phyloP scores from a whole-genome alignment of 2,329 filamentous ascomycete species.

The Aspergillus floridensis region DNA sequence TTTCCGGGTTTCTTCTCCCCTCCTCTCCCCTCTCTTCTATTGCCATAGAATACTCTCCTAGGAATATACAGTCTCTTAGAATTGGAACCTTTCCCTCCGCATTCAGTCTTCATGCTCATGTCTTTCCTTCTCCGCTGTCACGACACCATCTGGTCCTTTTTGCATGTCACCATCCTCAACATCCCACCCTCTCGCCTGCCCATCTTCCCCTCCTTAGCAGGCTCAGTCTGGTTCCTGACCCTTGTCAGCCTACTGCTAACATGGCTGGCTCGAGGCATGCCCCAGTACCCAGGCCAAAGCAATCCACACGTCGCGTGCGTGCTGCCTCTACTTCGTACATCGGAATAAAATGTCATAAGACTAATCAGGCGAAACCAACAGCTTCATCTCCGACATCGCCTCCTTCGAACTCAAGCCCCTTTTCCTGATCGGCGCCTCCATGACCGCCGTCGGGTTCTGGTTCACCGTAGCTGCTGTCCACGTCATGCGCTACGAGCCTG shows the following conservation, averaged over 20 bases:
- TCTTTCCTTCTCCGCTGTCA: conserved; percentile 12
- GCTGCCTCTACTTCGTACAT: not conserved
- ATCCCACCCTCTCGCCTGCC: conserved; percentile 21
- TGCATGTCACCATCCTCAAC: conserved; percentile 21
- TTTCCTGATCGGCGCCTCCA: conserved; percentile 21
- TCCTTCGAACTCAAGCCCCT: conserved; percentile 23
- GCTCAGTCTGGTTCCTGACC: conserved; percentile 21
- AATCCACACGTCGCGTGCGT: conserved; percentile 19
- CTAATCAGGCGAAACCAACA: not conserved
- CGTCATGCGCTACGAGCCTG: conserved; percentile 23
- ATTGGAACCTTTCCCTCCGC: not conserved
- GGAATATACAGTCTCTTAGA: not conserved
- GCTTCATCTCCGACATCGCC: conserved; percentile 25
- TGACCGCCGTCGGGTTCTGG: conserved; percentile 21
- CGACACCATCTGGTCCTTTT: conserved; percentile 17
- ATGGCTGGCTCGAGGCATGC: conserved; percentile 21
- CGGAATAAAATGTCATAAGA: not conserved
- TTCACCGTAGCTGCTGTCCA: conserved; percentile 21
- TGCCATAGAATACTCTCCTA: not conserved
- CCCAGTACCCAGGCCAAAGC: conserved; percentile 19
- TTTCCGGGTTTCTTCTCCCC: too few relatives aligned
- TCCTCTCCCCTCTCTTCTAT: conserved; percentile 23
- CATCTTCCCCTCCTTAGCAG: conserved; percentile 20
- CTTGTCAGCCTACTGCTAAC: conserved; percentile 19
- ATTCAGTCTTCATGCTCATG: conserved; percentile 1